Base-by-base conservation (phyloP, 2,329 filamentous ascomycete species). In the Pseudocercospora pini-densiflorae region DNA sequence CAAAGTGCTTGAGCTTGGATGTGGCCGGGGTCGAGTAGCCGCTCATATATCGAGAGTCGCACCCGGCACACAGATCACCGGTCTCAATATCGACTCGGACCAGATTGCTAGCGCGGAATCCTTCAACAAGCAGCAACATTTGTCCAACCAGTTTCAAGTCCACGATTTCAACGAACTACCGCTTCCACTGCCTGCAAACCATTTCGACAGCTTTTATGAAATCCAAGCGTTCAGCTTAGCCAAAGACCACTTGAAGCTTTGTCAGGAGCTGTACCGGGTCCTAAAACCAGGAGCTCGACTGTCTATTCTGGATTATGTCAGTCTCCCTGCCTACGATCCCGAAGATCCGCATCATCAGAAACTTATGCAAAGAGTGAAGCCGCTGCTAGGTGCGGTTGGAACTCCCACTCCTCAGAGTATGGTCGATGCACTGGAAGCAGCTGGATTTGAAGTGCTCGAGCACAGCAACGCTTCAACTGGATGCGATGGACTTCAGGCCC, bases 151-250 rank as follows among this genome's bases (percentile, higher is more conserved):
- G 9, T 76, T 76, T 64, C 53, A 74, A 10, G 58, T 59, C 53
- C 62, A 61, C 51, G 74, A 76, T 67, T 73, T 75, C 65, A 76
- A 76, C 64, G 71, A 73, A 7, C 68, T 75, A 3, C 74, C 74
- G 1, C 65, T 75, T 19, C 74, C 74, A 12, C 60, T 76, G 16
- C 63, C 69, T 12, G 63, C 67, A n/a, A 64, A 64, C 21, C 59
- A 70, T 19, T 75, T 74, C 58, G 74, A 76, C 62, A 73, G 67
- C 68, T 75, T 76, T 66, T 76, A 76, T 64, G 70, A 76, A 59
- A 75, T 76, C 33, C 74, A 76, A 59, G 74, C 74, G 23, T 74
- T 76, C 68, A 73, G 70, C 54, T 63, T 76, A 7, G 72, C 70
- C 54, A 73, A 73, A 54, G 72, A 75, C 61, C 69, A 72, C 47